phyloP scores from a whole-genome alignment of 352 stramenopile genomes.

The Globisporangium canariense region DNA sequence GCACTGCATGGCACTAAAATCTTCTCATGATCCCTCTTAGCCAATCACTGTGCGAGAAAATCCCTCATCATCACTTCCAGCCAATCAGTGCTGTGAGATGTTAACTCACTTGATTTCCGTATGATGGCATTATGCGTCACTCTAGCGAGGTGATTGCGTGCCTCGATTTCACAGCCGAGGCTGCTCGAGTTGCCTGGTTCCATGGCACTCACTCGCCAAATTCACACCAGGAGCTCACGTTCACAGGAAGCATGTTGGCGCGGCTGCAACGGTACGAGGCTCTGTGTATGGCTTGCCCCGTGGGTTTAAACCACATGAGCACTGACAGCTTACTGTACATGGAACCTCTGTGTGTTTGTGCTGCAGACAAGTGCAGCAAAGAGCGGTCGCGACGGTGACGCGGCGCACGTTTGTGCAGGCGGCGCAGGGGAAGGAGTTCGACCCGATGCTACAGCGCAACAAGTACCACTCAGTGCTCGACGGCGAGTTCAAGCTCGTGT shows the following conservation, averaged over 20 bases:
- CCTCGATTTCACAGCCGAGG: background rate
- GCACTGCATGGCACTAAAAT: background rate
- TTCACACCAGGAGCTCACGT: background rate
- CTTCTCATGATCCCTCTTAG: constrained; percentile 2
- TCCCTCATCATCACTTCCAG: background rate
- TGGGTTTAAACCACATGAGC: background rate
- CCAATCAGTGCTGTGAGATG: background rate
- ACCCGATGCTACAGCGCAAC: constrained; percentile 49
- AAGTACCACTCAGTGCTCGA: constrained; percentile 71
- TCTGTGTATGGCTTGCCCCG: too few species aligned
- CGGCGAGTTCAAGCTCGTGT: constrained; percentile 53
- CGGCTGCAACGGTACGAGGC: constrained; percentile 7
- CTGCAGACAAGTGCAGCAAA: constrained; percentile 5
- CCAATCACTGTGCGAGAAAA: background rate
- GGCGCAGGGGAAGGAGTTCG: constrained; percentile 20
- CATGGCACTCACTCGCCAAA: constrained; percentile 7
- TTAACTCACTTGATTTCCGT: constrained; percentile 1
- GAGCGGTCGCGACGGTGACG: background rate
- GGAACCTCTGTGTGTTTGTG: background rate
- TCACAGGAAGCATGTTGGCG: constrained; percentile 9
- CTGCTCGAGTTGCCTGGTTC: background rate
- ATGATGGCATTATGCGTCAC: background rate
- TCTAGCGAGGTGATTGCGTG: constrained; percentile 7
- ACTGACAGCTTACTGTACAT: background rate
- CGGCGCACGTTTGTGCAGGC: constrained; percentile 42